phyloP scores from a whole-genome alignment of 345 rosid genomes.

The Hirschfeldia incana region DNA sequence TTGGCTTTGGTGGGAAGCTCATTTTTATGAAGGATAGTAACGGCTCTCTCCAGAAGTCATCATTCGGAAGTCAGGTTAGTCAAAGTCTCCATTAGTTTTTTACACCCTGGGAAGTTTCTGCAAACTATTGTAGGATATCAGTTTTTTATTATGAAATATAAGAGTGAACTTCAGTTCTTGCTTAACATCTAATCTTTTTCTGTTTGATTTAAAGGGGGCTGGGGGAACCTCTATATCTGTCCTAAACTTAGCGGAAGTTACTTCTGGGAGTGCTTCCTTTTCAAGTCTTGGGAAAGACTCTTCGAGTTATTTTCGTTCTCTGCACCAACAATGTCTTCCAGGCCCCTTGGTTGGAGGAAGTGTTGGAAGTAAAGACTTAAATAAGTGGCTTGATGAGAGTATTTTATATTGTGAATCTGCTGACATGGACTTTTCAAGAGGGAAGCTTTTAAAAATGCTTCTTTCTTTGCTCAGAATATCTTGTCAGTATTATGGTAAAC shows the following conservation, averaged over 20 bases:
- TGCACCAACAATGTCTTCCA: constrained; percentile 75
- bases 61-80: constrained; percentile 78
- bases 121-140: neutral
- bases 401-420: constrained; percentile 61
- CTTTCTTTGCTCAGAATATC: constrained; percentile 87
- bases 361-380: constrained; percentile 84
- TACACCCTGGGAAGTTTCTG: neutral
- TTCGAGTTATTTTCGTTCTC: constrained; percentile 63
- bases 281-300: constrained; percentile 44
- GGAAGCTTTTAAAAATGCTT: constrained; percentile 66
- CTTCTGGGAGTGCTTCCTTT: constrained; percentile 45
- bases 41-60: constrained; percentile 47
- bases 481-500: constrained; percentile 95
- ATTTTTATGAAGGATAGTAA: constrained; percentile 66
- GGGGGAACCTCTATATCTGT: constrained; percentile 58
- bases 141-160: neutral
- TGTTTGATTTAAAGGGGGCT: constrained; percentile 55
- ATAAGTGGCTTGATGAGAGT: constrained; percentile 96
- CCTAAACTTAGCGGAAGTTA: constrained; percentile 75
- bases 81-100: constrained; percentile 5
- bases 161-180: neutral
- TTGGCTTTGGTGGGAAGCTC: constrained; percentile 99
- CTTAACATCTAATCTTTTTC: constrained; percentile 26
- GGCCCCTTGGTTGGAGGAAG: constrained; percentile 96
- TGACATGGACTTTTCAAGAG: constrained; percentile 56